Conservation (phyloP, 176 grass and related monocot species). For the sorghum (Sorghum bicolor) region Sorghum_bicolor_NCBIv3 NC_012874.2:67207501-67208000, state of each 20-base stretch:
- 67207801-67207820: background rate
- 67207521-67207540: background rate
- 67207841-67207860: too few species aligned
- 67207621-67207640: background rate
- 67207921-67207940: slow-evolving; percentile 5
- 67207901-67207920: slow-evolving; percentile 27
- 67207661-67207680: background rate
- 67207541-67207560: background rate
- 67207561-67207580: background rate
- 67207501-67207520: too few species aligned
- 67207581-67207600: background rate
- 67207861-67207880: slow-evolving; percentile 48
- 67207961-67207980: slow-evolving; percentile 97
- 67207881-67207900: slow-evolving; percentile 80
- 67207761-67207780: background rate
- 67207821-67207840: slow-evolving; percentile 1
- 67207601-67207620: background rate
- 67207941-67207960: slow-evolving; percentile 40
- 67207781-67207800: background rate
- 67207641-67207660: background rate
- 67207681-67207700: background rate
- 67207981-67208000: slow-evolving; percentile 79
- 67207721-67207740: slow-evolving; percentile 3
- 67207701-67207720: slow-evolving; percentile 32
- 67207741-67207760: background rate